Evolutionary conservation across 805 yeast genomes (phyloP).

Genomic region (Candida silvatica): DNA sequence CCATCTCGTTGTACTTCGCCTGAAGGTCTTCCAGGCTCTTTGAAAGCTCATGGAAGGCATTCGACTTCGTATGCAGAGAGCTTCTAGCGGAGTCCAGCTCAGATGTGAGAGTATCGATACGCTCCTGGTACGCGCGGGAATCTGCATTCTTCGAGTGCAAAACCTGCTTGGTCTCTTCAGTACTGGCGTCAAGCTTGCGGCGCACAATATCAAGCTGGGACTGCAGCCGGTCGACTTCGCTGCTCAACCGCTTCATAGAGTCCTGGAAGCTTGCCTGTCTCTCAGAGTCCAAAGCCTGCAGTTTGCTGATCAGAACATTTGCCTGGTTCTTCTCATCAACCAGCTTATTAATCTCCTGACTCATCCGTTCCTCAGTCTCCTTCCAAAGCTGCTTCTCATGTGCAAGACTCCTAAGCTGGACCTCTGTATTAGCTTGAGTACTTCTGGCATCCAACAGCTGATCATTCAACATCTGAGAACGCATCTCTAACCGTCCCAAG

Average conservation of each 20-base stretch:
- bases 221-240: slow-evolving; percentile 42
- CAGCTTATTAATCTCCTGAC: slow-evolving; percentile 42
- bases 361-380: slow-evolving; percentile 39
- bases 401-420: slow-evolving; percentile 37
- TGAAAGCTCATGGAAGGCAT: slow-evolving; percentile 30
- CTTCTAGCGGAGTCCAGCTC: slow-evolving; percentile 35
- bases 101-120: slow-evolving; percentile 44
- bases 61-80: slow-evolving; percentile 32
- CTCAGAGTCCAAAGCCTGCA: slow-evolving; percentile 56
- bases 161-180: slow-evolving; percentile 42
- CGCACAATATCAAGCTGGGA: slow-evolving; percentile 34
- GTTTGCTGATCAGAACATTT: slow-evolving; percentile 45
- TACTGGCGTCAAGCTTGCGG: slow-evolving; percentile 36
- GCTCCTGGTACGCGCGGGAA: slow-evolving; percentile 47
- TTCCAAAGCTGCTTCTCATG: slow-evolving; percentile 49
- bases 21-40: slow-evolving; percentile 27
- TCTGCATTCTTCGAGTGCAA: slow-evolving; percentile 49
- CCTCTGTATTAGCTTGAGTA: slow-evolving; percentile 31
- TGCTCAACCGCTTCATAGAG: slow-evolving; percentile 37
- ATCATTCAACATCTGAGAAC: slow-evolving; percentile 38
- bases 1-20: slow-evolving; percentile 21
- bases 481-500: slow-evolving; percentile 37
- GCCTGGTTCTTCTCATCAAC: slow-evolving; percentile 51
- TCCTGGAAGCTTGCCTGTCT: slow-evolving; percentile 45
- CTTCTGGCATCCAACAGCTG: slow-evolving; percentile 49